Percentiles rank a stretch among this genome's conserved stretches.
Conservation (phyloP, 768 basidiomycete genomes). For the Amanita inopinata region DNA sequence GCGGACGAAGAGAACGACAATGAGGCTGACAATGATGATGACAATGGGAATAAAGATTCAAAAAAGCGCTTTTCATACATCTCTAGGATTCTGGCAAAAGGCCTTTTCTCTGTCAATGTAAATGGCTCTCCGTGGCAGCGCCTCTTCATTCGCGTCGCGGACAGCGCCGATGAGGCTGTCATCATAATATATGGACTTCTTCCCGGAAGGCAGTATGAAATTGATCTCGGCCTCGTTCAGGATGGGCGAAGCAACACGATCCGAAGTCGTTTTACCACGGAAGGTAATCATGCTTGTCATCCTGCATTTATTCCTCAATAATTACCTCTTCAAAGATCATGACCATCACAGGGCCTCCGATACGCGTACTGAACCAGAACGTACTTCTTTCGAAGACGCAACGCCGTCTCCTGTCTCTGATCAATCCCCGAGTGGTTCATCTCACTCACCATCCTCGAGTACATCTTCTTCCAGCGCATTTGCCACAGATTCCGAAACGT, state of each 20-base stretch:
- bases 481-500: constrained; percentile 1
- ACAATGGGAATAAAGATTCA: constrained; percentile 5
- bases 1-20: constrained; percentile 26
- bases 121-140: constrained; percentile 73
- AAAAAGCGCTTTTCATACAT: constrained; percentile 31
- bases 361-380: constrained; percentile 25
- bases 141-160: constrained; percentile 71
- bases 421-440: constrained; percentile 10
- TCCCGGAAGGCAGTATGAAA: constrained; percentile 85
- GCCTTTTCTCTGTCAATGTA: constrained; percentile 63
- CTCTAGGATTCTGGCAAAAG: constrained; percentile 59
- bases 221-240: constrained; percentile 70
- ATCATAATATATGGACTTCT: constrained; percentile 86
- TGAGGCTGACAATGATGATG: constrained; percentile 13
- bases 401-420: constrained; percentile 25
- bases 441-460: constrained; percentile 13
- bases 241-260: constrained; percentile 40
- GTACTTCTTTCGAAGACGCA: constrained; percentile 19
- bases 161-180: constrained; percentile 76
- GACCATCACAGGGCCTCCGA: constrained; percentile 24
- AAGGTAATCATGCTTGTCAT: constrained; percentile 26
- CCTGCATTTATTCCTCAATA: neutral
- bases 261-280: constrained; percentile 59
- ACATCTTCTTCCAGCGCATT: constrained; percentile 9
- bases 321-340: constrained; percentile 14